Percentiles rank a stretch among this genome's conserved stretches.
Evolutionary conservation across 768 basidiomycete species (phyloP).

Genomic region (Boletus tomentosulus): DNA sequence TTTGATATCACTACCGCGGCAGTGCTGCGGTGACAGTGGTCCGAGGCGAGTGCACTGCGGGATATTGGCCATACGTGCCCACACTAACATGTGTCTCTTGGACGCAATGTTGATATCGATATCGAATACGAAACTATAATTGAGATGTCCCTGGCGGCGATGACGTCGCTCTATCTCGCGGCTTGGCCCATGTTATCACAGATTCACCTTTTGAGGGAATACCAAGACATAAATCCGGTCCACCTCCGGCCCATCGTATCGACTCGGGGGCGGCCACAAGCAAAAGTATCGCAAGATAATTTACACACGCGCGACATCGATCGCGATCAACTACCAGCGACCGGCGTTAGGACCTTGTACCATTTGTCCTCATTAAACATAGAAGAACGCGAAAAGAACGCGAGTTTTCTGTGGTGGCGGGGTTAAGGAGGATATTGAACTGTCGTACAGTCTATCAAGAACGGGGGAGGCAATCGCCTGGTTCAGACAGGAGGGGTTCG

Average conservation of each 20-base stretch:
- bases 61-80: slow-evolving; percentile 11
- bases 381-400: too few species aligned
- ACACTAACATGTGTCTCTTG: background rate
- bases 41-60: background rate
- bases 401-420: too few species aligned
- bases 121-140: background rate
- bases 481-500: background rate
- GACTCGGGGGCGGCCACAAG: background rate
- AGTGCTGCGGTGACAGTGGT: slow-evolving; percentile 4
- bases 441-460: background rate
- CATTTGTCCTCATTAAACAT: too few species aligned
- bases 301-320: background rate
- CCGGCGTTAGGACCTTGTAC: background rate
- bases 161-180: background rate
- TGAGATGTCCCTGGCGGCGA: background rate
- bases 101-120: background rate
- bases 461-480: background rate
- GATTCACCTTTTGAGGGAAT: background rate
- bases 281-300: background rate
- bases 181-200: background rate
- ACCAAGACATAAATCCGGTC: background rate
- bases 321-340: background rate
- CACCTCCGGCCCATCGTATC: background rate
- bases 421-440: background rate
- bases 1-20: background rate